Evolutionary conservation across 2,329 filamentous ascomycete genomes (phyloP).

Genomic region (Neoarthrinium moseri): DNA sequence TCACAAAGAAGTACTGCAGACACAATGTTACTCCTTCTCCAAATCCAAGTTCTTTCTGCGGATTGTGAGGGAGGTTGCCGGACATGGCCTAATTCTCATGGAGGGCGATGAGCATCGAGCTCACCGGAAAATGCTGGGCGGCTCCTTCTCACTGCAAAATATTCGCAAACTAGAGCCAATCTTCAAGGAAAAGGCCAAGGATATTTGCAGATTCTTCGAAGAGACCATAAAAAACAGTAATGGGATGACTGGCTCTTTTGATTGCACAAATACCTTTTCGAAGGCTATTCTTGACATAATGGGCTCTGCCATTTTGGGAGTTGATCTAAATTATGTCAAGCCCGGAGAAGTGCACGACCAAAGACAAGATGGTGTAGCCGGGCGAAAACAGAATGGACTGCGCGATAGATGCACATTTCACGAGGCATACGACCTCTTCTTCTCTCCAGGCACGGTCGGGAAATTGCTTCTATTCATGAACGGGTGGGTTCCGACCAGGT

Average conservation of each 20-base stretch:
- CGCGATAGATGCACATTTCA: constrained; percentile 12
- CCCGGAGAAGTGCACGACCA: neutral
- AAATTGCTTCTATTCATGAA: constrained; percentile 12
- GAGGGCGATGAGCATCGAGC: constrained; percentile 33
- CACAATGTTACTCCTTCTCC: constrained; percentile 16
- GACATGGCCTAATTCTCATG: constrained; percentile 31
- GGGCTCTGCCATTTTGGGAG: constrained; percentile 10
- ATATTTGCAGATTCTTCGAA: constrained; percentile 19
- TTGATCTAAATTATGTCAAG: constrained; percentile 10
- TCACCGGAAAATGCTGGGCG: constrained; percentile 31
- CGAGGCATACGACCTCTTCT: constrained; percentile 13
- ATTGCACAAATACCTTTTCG: constrained; percentile 10
- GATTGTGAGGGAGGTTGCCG: constrained; percentile 21
- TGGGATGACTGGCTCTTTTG: constrained; percentile 7
- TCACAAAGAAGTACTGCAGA: constrained; percentile 24
- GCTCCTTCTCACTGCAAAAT: constrained; percentile 29
- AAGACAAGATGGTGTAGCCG: neutral
- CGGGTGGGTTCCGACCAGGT: constrained; percentile 13
- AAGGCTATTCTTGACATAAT: constrained; percentile 15
- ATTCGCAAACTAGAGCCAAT: constrained; percentile 31
- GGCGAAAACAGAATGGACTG: no score
- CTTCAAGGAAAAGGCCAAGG: constrained; percentile 31
- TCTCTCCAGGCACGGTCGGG: constrained; percentile 5
- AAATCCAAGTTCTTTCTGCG: constrained; percentile 15
- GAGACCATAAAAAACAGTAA: constrained; percentile 4